These are phyloP conservation scores for Entomophthora muscae DNA, from an alignment of 371 early-diverging fungal genomes.

Conservation along the genomic window DNA sequence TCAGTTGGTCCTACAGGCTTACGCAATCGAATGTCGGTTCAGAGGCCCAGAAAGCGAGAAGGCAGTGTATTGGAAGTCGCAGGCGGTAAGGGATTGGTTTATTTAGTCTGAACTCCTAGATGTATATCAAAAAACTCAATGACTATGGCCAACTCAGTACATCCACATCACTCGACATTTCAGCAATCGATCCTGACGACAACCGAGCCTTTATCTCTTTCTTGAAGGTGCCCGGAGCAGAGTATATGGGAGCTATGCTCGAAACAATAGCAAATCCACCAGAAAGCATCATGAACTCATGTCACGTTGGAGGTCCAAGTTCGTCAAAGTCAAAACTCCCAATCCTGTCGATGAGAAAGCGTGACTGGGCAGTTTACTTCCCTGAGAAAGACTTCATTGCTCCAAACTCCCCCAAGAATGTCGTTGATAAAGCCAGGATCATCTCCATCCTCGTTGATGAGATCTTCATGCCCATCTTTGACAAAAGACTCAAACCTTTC, in stretches of 20 bases:
- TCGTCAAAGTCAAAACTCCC: not conserved
- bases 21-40: slow-evolving; percentile 6
- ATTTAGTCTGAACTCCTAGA: not conserved
- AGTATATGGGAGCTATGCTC: not conserved
- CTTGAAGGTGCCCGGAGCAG: not conserved
- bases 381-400: not conserved
- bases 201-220: not conserved
- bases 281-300: not conserved
- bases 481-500: not conserved
- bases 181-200: not conserved
- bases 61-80: slow-evolving; percentile 1
- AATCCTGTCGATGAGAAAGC: not conserved
- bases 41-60: not conserved
- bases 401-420: not conserved
- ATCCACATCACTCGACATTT: not conserved
- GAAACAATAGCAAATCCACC: not conserved
- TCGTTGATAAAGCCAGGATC: not conserved
- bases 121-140: not conserved
- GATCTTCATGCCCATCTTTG: slow-evolving; percentile 6
- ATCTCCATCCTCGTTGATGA: not conserved
- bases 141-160: not conserved
- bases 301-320: too few relatives aligned
- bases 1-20: slow-evolving; percentile 10
- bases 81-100: not conserved
- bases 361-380: not conserved